These are phyloP conservation scores for Lichtheimia corymbifera DNA, from an alignment of 371 early-diverging fungal genomes.

Conservation along the genomic window DNA sequence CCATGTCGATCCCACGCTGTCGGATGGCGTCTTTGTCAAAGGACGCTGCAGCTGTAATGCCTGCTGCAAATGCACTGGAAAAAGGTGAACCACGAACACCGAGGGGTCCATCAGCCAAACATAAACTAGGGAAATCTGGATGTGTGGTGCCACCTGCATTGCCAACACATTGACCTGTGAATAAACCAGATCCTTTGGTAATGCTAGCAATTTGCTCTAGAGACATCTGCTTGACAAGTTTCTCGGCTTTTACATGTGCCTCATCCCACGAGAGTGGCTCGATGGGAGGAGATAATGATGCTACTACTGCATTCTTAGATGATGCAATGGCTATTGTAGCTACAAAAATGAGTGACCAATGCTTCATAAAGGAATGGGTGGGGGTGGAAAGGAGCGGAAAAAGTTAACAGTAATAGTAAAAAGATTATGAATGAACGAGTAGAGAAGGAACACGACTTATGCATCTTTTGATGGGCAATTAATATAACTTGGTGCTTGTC, in stretches of 20 bases:
- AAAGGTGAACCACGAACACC: conserved; percentile 48
- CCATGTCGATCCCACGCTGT: conserved; percentile 51
- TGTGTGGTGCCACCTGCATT: conserved; percentile 33
- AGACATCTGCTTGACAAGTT: conserved; percentile 28
- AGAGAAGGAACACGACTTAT: too few relatives aligned
- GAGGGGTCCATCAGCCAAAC: conserved; percentile 56
- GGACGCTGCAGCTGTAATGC: conserved; percentile 55
- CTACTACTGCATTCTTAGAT: too few relatives aligned
- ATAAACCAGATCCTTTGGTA: conserved; percentile 45
- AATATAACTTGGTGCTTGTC: too few relatives aligned
- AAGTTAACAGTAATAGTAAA: too few relatives aligned
- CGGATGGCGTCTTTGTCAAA: conserved; percentile 49
- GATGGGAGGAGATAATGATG: too few relatives aligned
- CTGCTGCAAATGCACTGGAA: conserved; percentile 50
- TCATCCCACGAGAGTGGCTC: conserved; percentile 27
- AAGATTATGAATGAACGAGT: too few relatives aligned
- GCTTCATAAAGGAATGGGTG: too few relatives aligned
- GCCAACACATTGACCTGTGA: conserved; percentile 46
- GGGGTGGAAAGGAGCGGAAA: too few relatives aligned
- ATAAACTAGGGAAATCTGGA: conserved; percentile 55
- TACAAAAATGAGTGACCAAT: too few relatives aligned
- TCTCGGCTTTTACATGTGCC: conserved; percentile 31
- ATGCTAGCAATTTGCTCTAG: conserved; percentile 26
- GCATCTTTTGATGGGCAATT: too few relatives aligned
- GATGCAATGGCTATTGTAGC: too few relatives aligned